Evolutionary conservation across 306 rosid genomes (phyloP).

Genomic region (Vachellia pachyceras): DNA sequence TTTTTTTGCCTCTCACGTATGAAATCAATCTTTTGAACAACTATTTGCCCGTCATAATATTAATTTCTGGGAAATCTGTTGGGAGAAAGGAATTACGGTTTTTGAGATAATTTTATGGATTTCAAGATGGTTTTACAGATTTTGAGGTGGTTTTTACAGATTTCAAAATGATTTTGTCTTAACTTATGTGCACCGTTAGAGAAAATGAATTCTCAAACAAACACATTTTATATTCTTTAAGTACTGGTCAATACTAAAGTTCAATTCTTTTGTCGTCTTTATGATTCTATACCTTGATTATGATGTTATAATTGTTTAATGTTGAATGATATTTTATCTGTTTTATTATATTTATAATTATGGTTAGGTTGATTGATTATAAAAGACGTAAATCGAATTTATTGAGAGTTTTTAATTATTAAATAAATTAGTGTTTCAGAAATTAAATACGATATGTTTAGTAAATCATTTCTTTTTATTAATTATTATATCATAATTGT

Average conservation of each 20-base stretch:
- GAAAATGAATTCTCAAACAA: too few species aligned
- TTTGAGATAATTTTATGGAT: too few species aligned
- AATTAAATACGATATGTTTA: not conserved
- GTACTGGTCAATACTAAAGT: not conserved
- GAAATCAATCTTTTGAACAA: not conserved
- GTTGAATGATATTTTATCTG: not conserved
- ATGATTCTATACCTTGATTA: not conserved
- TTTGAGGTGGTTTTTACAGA: too few species aligned
- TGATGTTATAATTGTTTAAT: not conserved
- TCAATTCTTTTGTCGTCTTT: not conserved
- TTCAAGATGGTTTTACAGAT: too few species aligned
- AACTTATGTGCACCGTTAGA: too few species aligned
- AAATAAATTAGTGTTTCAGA: not conserved
- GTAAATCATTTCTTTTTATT: not conserved
- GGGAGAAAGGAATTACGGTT: too few species aligned
- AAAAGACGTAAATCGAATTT: not conserved
- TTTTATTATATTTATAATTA: not conserved
- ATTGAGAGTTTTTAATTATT: not conserved
- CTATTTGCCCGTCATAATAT: not conserved
- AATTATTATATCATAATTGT: not conserved
- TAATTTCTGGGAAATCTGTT: not conserved
- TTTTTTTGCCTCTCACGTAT: not conserved
- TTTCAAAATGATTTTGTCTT: too few species aligned
- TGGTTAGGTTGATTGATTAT: not conserved
- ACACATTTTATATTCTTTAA: too few species aligned